Percentiles rank a stretch among this genome's conserved stretches.
Evolutionary conservation across 148 eudicot species (phyloP).

Genomic region (Chenopodium formosanum): DNA sequence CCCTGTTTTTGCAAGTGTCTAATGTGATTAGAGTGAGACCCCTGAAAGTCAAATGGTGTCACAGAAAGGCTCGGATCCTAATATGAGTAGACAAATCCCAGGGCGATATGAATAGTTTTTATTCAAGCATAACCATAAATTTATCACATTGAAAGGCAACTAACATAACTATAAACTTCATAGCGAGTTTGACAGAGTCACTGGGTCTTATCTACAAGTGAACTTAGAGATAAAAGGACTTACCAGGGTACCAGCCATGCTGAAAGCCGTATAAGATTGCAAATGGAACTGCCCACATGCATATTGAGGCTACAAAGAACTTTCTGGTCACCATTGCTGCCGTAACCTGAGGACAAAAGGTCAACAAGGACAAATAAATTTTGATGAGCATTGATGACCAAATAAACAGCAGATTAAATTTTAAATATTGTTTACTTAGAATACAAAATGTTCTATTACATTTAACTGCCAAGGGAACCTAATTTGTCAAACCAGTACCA

Average conservation of each 20-base stretch:
- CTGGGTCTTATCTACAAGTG: neutral
- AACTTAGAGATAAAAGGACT: neutral
- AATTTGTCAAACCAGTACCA: neutral
- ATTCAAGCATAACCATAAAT: neutral
- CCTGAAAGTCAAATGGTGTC: neutral
- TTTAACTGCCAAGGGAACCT: neutral
- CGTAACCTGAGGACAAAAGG: conserved; percentile 26
- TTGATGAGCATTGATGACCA: neutral
- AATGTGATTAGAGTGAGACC: neutral
- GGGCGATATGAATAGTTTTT: neutral
- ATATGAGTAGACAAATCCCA: neutral
- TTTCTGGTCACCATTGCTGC: conserved; percentile 41
- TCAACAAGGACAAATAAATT: neutral
- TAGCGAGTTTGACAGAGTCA: neutral
- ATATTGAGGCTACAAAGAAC: conserved; percentile 56
- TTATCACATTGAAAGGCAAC: neutral
- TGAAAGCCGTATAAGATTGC: conserved; percentile 67
- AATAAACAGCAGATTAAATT: neutral
- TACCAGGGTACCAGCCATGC: conserved; percentile 65
- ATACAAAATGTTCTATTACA: neutral
- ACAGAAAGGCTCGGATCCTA: neutral
- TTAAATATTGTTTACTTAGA: neutral
- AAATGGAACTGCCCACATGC: conserved; percentile 68
- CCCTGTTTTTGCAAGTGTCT: neutral
- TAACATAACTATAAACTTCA: neutral